Base-by-base conservation (phyloP, 768 basidiomycete genomes). In the Mycena latifolia region DNA sequence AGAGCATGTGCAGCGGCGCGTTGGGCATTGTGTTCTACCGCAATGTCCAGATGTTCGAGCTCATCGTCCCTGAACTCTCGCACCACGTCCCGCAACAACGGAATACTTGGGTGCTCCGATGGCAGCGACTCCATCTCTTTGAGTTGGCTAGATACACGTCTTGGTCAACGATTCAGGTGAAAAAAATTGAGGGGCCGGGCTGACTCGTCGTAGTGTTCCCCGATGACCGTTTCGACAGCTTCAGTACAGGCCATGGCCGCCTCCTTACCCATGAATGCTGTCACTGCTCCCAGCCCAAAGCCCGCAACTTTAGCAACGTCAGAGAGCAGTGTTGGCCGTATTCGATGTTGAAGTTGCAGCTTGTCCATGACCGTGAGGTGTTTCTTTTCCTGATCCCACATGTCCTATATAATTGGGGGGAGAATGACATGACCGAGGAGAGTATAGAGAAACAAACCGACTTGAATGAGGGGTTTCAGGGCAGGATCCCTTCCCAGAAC, bases 161-260 rank as follows among this genome's bases (percentile, higher is more conserved):
- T 50, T 48, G 61, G 65, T 62, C 60, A 59, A 67, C n/a, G 22
- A 47, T 55, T 17, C 20, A 66, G 27, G 12, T 25, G 54, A 35
- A 52, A 12, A 0, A 46, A 5, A 17, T 2, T n/a, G n/a, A n/a
- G 25, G 11, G 39, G n/a, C 60, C 39, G 59, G n/a, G 85, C 94
- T 75, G 75, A 97, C 96, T 98, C 95, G 76, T 98, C 94, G 73
- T 99, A 99, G 78, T 99, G 96, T 77, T 99, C 96, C 43, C 96
- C 96, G 56, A 99, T 99, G 61, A 95, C 95, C 0, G 96, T 98
- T 77, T 99, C 96, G 22, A 99, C 96, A 0, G 96, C 96, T 77
- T 99, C 96, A 0, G 96, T 99, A 73, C 96, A 98, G 8, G 96
- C 96, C 96, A 99, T 99, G 0, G 96, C 95, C 15, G 96, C 95